These are phyloP conservation scores for Fusarium sp. DNA, from an alignment of 2,329 filamentous ascomycete genomes.

Conservation along the genomic window DNA sequence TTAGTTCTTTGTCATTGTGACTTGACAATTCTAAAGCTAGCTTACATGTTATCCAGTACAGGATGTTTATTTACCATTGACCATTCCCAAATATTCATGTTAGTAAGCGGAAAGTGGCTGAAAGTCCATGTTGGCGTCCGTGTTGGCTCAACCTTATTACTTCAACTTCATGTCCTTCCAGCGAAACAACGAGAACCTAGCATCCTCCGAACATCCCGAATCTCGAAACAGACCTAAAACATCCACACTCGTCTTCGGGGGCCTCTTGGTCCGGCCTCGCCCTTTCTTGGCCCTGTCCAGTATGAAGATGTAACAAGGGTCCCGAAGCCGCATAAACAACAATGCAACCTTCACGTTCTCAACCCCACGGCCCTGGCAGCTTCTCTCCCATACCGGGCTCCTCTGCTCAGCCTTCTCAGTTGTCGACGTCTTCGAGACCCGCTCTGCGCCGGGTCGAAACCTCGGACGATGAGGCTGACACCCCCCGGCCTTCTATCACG, in stretches of 20 bases:
- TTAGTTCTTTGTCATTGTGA: no score
- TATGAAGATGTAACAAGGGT: constrained; percentile 56
- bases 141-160: constrained; percentile 4
- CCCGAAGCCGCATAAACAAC: constrained; percentile 43
- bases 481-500: constrained; percentile 49
- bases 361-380: constrained; percentile 61
- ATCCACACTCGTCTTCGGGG: neutral
- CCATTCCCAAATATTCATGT: neutral
- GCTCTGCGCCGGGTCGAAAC: constrained; percentile 49
- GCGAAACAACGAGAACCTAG: constrained; percentile 1
- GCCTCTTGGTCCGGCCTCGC: constrained; percentile 11
- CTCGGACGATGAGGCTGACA: constrained; percentile 42
- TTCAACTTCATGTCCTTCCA: neutral
- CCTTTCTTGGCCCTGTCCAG: constrained; percentile 18
- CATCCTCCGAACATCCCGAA: neutral
- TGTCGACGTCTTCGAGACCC: constrained; percentile 44
- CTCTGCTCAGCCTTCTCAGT: constrained; percentile 43
- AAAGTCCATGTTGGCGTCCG: neutral
- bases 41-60: no score
- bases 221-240: constrained; percentile 9
- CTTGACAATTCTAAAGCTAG: no score
- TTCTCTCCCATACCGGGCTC: constrained; percentile 61
- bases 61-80: no score
- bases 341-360: constrained; percentile 60
- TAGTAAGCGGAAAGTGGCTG: constrained; percentile 20